Base-by-base conservation (phyloP, 257 asterid genomes). In the Ophiorrhiza pumila region DNA sequence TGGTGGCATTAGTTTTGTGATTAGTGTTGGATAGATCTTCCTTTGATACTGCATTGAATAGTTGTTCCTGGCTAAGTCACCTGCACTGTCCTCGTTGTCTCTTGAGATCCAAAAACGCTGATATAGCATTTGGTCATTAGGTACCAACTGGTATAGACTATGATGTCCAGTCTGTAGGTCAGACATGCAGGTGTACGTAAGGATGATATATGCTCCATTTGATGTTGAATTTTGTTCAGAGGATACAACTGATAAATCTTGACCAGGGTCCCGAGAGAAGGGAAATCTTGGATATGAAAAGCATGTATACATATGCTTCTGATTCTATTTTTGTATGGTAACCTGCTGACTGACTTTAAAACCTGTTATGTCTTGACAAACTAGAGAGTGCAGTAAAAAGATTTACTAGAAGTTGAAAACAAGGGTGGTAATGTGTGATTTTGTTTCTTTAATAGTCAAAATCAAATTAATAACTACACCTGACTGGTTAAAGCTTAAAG, bases 401-500 rank as follows among this genome's bases (percentile, higher is more conserved):
- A 31, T 6, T 0, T 46, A 52, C 20, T 15, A 52, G 58, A 52
- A 52, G 22, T 13, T 52, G 27, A 20, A 52, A 52, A 52, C 35
- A 32, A 22, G 20, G 39, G 58, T 13, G 5, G 39, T 73, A 20
- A 12, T 27, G 35, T 9, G 53, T 37, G 34, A 29, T 74, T 43
- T 52, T 50, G 71, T 73, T 61, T 7, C 14, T n/a, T 72, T 49
- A 12, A 34, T 29, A 23, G 37, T 34, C 23, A 2, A 32, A 31
- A 14, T 29, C 22, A 42, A 22, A 60, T 71, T 45, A 7, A 31
- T 53, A 10, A 22, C 2, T 23, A 35, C 41, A 47, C 64, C 53
- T 49, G 58, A 46, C 37, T 72, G 11, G 61, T 72, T 47, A 42
- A 49, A 49, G 41, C 62, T 72, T 43, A 61, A 47, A 60, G 23